Evolutionary conservation across 495 filamentous ascomycete genomes (phyloP).

Genomic region (Podospora pseudopauciseta): DNA sequence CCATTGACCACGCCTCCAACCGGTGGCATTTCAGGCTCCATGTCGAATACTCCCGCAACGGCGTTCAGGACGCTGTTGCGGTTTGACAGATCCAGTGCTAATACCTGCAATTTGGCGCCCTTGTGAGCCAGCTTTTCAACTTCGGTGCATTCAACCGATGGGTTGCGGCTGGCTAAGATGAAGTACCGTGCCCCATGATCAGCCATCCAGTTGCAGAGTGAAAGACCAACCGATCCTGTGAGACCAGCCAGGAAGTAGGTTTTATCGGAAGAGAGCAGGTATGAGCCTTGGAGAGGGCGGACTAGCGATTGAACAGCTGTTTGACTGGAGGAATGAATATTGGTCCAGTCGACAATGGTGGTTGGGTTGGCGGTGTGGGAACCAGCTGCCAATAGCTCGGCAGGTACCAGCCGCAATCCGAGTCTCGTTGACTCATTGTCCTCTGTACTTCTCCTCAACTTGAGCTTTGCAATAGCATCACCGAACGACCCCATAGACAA

Average conservation of each 20-base stretch:
- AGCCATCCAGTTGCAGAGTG: not conserved
- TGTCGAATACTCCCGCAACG: not conserved
- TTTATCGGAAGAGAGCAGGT: not conserved
- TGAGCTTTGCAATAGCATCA: not conserved
- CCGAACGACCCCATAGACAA: not conserved
- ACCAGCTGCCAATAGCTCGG: not conserved
- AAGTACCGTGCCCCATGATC: not conserved
- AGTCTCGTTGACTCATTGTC: not conserved
- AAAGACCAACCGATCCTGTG: not conserved
- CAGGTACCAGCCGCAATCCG: not conserved
- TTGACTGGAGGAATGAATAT: not conserved
- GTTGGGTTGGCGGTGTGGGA: not conserved
- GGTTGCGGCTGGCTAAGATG: not conserved
- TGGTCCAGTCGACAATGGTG: not conserved
- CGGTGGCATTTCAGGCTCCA: constrained; percentile 13
- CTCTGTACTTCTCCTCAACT: no score
- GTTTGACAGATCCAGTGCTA: not conserved
- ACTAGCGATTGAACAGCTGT: not conserved
- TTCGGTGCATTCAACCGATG: not conserved
- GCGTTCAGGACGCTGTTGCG: not conserved
- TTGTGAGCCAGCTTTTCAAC: not conserved
- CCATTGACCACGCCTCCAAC: constrained; percentile 19
- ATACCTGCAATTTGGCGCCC: not conserved
- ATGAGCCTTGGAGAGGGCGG: not conserved
- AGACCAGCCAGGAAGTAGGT: not conserved